phyloP scores from a whole-genome alignment of 768 basidiomycete genomes.

The Lanmaoa pseudosensibilis region DNA sequence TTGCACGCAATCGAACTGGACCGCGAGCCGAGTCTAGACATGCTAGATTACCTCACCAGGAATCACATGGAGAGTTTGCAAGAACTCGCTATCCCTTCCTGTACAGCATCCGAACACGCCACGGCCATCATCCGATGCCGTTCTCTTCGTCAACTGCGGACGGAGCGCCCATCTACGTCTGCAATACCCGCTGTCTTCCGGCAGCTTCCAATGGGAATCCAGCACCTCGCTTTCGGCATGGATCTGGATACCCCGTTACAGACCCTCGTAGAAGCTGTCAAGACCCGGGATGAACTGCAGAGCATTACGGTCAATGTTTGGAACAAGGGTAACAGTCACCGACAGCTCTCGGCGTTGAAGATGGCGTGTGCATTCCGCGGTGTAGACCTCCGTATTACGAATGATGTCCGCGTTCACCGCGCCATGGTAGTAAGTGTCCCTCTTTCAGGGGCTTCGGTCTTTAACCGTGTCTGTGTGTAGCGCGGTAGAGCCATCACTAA shows the following conservation, averaged over 20 bases:
- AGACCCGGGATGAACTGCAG: conserved; percentile 43
- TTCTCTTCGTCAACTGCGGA: conserved; percentile 52
- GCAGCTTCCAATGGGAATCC: conserved; percentile 47
- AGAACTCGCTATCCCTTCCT: conserved; percentile 59
- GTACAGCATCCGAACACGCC: conserved; percentile 47
- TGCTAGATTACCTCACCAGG: conserved; percentile 55
- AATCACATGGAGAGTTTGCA: conserved; percentile 50
- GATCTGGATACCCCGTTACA: conserved; percentile 55
- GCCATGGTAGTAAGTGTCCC: conserved; percentile 45
- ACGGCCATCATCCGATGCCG: conserved; percentile 47
- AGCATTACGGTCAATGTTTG: conserved; percentile 56
- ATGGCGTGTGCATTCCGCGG: conserved; percentile 66
- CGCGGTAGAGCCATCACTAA: conserved; percentile 17
- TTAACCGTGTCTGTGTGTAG: conserved; percentile 19
- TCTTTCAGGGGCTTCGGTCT: conserved; percentile 11
- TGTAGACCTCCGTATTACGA: conserved; percentile 51
- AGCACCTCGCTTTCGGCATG: conserved; percentile 61
- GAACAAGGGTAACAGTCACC: conserved; percentile 50
- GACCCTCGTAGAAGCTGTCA: conserved; percentile 55
- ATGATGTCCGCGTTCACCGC: conserved; percentile 55
- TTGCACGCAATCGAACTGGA: conserved; percentile 57
- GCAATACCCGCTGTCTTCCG: conserved; percentile 42
- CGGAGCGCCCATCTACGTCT: conserved; percentile 53
- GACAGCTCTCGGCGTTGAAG: conserved; percentile 53
- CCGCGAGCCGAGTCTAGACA: conserved; percentile 54